Evolutionary conservation across 163 green algal genomes (phyloP).

Genomic region (Smithsoniella earleae): DNA sequence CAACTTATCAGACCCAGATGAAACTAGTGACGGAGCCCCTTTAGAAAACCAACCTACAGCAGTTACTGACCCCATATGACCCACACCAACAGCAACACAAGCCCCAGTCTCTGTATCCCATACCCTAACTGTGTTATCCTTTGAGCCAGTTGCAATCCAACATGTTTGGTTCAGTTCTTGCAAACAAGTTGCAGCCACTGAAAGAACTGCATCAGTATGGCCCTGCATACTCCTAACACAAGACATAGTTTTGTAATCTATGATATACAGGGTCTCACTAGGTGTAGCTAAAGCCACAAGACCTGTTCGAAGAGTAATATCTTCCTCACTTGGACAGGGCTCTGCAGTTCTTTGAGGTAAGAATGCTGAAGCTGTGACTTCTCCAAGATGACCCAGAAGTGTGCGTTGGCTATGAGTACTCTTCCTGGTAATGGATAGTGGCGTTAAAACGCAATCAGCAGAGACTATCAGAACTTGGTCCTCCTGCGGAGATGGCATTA

Average conservation of each 20-base stretch:
- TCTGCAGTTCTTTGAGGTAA: too few relatives aligned
- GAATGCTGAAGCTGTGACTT: constrained; percentile 13
- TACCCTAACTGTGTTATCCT: constrained; percentile 70
- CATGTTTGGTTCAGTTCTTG: background rate
- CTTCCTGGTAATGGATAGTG: background rate
- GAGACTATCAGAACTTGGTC: background rate
- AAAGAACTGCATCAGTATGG: constrained; percentile 3
- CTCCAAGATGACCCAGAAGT: constrained; percentile 3
- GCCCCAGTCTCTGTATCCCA: constrained; percentile 49
- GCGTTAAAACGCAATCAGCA: background rate
- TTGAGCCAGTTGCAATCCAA: constrained; percentile 63
- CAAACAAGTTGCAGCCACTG: background rate
- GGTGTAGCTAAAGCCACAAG: constrained; percentile 2
- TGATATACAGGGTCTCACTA: background rate
- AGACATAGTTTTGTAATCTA: background rate
- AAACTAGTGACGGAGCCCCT: constrained; percentile 49
- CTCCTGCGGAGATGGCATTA: background rate
- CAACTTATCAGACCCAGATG: constrained; percentile 71
- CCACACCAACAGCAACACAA: constrained; percentile 52
- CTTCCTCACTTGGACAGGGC: too few relatives aligned
- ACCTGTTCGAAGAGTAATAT: too few relatives aligned
- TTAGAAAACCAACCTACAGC: constrained; percentile 55
- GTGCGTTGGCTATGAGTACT: background rate
- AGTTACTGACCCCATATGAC: constrained; percentile 70
- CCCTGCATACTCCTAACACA: background rate